Percentiles rank a stretch among this genome's conserved stretches.
Conservation (phyloP, 805 yeast species). For the Candida pseudoglaebosa region DNA sequence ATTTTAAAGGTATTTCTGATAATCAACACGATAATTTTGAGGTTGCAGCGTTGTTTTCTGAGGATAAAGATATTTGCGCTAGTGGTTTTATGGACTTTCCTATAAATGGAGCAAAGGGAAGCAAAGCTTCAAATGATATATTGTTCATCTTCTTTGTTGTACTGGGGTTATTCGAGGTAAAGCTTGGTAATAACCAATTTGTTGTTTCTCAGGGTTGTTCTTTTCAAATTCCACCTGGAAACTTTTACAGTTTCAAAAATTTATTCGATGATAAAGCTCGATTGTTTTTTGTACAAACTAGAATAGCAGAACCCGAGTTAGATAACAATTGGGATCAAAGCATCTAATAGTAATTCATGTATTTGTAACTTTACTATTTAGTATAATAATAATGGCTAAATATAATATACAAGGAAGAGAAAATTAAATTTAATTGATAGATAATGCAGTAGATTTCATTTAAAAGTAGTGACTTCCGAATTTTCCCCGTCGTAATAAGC, state of each 20-base stretch:
- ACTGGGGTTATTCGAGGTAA: conserved; percentile 66
- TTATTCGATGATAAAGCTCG: conserved; percentile 54
- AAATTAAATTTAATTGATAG: conserved; percentile 3
- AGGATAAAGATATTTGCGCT: conserved; percentile 60
- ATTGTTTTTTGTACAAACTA: conserved; percentile 67
- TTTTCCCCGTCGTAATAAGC: conserved; percentile 75
- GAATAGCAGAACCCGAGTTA: conserved; percentile 9
- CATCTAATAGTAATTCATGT: conserved; percentile 6
- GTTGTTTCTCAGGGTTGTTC: conserved; percentile 69
- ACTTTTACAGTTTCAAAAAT: conserved; percentile 65
- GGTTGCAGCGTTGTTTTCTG: conserved; percentile 61
- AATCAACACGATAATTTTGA: conserved; percentile 44
- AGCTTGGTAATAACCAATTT: conserved; percentile 55
- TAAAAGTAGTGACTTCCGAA: conserved; percentile 23
- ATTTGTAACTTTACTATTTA: conserved; percentile 7
- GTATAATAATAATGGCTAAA: neutral
- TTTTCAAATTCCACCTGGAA: conserved; percentile 77
- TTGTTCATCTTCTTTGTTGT: conserved; percentile 73
- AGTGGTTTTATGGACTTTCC: conserved; percentile 73
- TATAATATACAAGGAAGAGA: conserved; percentile 6
- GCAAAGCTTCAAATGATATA: conserved; percentile 59
- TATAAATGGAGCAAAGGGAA: conserved; percentile 53
- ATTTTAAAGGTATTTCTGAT: conserved; percentile 34
- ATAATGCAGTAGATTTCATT: conserved; percentile 7
- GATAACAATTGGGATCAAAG: conserved; percentile 8